Evolutionary conservation across 2,329 filamentous ascomycete species (phyloP).

Genomic region (Colletotrichum tanaceti): DNA sequence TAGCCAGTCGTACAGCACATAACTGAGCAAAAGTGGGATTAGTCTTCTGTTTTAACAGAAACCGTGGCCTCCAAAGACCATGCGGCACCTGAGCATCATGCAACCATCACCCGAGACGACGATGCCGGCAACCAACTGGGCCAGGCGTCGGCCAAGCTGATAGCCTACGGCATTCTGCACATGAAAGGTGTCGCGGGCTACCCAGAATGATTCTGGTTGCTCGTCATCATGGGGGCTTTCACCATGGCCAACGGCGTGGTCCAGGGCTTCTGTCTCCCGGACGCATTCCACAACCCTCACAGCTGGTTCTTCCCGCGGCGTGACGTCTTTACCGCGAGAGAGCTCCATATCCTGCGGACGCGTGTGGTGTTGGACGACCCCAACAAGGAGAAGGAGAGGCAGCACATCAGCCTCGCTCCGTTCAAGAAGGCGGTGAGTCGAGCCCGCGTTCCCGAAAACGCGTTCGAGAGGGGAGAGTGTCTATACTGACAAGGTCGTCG

Average conservation of each 20-base stretch:
- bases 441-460: no score
- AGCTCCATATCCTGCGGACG: slow-evolving; percentile 56
- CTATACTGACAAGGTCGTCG: neutral
- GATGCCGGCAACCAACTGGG: slow-evolving; percentile 61
- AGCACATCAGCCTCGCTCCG: slow-evolving; percentile 55
- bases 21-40: neutral
- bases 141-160: slow-evolving; percentile 54
- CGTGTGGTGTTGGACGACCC: slow-evolving; percentile 58
- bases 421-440: slow-evolving; percentile 57
- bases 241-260: slow-evolving; percentile 59
- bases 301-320: slow-evolving; percentile 54
- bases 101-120: neutral
- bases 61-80: neutral
- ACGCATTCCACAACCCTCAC: slow-evolving; percentile 57
- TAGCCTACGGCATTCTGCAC: slow-evolving; percentile 61
- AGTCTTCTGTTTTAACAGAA: neutral
- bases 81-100: neutral
- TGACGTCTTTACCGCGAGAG: slow-evolving; percentile 53
- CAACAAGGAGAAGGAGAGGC: slow-evolving; percentile 61
- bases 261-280: slow-evolving; percentile 57
- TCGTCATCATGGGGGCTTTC: slow-evolving; percentile 64
- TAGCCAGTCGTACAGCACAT: neutral
- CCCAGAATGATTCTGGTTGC: slow-evolving; percentile 69
- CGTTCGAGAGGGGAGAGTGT: no score
- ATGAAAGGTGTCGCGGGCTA: slow-evolving; percentile 60